Evolutionary conservation across 192 early-diverging fungal genomes (phyloP).

Genomic region (Thoreauomyces humboldtii): DNA sequence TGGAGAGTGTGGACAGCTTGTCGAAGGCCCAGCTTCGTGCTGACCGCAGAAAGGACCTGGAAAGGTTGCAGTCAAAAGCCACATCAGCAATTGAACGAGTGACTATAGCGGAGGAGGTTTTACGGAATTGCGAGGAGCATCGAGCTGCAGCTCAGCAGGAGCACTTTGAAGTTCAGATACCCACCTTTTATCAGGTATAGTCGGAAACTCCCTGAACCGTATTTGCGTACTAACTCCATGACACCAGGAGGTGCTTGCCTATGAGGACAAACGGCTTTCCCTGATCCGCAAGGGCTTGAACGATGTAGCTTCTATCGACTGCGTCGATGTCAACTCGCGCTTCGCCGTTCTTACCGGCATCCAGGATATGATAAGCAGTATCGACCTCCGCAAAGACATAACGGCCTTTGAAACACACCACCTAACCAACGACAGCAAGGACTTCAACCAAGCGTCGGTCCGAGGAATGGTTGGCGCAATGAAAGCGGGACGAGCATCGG

Average conservation of each 20-base stretch:
- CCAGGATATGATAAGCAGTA: conserved; percentile 17
- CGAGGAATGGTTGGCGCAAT: conserved; percentile 19
- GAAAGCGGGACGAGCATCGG: conserved; percentile 31
- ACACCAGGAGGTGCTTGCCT: conserved; percentile 17
- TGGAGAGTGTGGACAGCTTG: conserved; percentile 14
- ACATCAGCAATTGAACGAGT: conserved; percentile 16
- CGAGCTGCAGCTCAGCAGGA: conserved; percentile 9
- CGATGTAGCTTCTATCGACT: conserved; percentile 30
- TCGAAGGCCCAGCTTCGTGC: conserved; percentile 20
- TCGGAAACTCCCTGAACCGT: no score
- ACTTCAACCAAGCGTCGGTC: conserved; percentile 9
- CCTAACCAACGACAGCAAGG: conserved; percentile 2
- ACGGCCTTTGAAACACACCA: conserved; percentile 26
- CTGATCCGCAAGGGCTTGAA: conserved; percentile 25
- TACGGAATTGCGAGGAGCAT: conserved; percentile 18
- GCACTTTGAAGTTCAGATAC: conserved; percentile 19
- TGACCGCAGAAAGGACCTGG: conserved; percentile 25
- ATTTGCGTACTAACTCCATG: no score
- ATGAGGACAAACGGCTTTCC: conserved; percentile 20
- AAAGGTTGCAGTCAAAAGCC: conserved; percentile 22
- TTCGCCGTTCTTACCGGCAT: conserved; percentile 14
- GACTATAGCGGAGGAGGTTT: conserved; percentile 1
- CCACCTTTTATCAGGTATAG: conserved; percentile 6
- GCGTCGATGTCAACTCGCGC: conserved; percentile 19
- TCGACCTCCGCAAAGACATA: conserved; percentile 33